These are phyloP conservation scores for Fraxinus nigra DNA, from an alignment of 305 asterid genomes.

Conservation along the genomic window DNA sequence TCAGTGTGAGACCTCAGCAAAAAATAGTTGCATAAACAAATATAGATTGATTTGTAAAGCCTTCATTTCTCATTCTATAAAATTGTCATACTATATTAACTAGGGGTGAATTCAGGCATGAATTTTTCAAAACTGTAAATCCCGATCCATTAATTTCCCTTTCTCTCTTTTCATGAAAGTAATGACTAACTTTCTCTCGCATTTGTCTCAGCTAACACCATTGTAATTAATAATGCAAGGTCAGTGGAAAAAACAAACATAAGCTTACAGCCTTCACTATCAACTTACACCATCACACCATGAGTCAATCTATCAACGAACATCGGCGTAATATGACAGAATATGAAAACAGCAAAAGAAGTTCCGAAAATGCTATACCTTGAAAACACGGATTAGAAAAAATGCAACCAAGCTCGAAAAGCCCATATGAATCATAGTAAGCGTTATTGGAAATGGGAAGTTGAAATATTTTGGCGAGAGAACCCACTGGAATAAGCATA, in stretches of 20 bases:
- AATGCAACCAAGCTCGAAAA: constrained; percentile 59
- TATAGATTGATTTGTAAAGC: background rate
- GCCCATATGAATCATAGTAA: constrained; percentile 64
- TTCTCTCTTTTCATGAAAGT: background rate
- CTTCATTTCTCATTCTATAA: constrained; percentile 3
- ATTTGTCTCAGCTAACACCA: background rate
- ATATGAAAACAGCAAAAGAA: background rate
- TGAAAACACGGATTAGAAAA: constrained; percentile 48
- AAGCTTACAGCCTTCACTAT: constrained; percentile 12
- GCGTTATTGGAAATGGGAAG: constrained; percentile 55
- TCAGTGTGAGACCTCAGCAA: background rate
- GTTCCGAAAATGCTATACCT: constrained; percentile 32
- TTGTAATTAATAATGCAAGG: background rate
- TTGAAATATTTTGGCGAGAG: constrained; percentile 60
- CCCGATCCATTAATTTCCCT: background rate
- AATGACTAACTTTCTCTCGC: background rate
- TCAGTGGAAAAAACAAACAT: constrained; percentile 2
- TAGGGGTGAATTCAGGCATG: background rate
- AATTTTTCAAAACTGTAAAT: background rate
- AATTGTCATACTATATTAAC: background rate
- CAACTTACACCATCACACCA: constrained; percentile 12
- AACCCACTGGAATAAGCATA: constrained; percentile 49
- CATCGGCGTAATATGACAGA: background rate
- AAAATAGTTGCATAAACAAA: background rate
- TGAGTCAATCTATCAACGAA: constrained; percentile 18